phyloP scores from a whole-genome alignment of 2,329 filamentous ascomycete species.

The Cladosporium sp. region DNA sequence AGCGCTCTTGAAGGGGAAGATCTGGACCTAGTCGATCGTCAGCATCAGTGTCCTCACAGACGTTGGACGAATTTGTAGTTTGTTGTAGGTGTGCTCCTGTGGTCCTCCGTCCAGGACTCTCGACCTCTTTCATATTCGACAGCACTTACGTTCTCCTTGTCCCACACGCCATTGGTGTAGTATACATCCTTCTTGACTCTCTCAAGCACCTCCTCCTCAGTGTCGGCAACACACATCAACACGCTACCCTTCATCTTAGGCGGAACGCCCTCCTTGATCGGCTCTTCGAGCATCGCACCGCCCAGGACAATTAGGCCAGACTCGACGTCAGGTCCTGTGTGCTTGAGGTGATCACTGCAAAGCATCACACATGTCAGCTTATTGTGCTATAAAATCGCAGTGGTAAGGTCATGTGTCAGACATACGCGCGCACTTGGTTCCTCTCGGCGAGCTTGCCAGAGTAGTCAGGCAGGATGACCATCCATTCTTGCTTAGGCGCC shows the following conservation, averaged over 20 bases:
- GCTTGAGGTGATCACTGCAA: conserved; percentile 51
- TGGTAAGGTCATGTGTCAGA: background rate
- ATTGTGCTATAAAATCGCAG: conserved; percentile 23
- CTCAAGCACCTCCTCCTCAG: conserved; percentile 65
- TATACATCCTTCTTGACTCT: conserved; percentile 71
- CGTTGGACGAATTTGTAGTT: background rate
- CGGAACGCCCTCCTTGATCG: conserved; percentile 59
- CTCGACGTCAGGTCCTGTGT: conserved; percentile 50
- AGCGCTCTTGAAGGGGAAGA: conserved; percentile 47
- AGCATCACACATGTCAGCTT: conserved; percentile 11
- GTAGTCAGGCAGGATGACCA: conserved; percentile 47
- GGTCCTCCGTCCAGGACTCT: background rate
- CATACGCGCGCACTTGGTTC: conserved; percentile 39
- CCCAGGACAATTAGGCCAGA: conserved; percentile 61
- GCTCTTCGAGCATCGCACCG: conserved; percentile 63
- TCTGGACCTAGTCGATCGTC: conserved; percentile 32
- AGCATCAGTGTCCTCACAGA: background rate
- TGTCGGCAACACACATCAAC: conserved; percentile 63
- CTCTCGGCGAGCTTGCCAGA: conserved; percentile 39
- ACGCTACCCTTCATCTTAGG: conserved; percentile 72
- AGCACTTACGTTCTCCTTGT: conserved; percentile 47
- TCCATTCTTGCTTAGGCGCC: conserved; percentile 45
- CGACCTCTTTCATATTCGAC: background rate
- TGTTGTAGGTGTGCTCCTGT: no score
- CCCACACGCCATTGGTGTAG: conserved; percentile 69